Evolutionary conservation across 305 asterid genomes (phyloP), one percentile per base, ranked within the genome.

Genomic region (Solanum hybrid): DNA sequence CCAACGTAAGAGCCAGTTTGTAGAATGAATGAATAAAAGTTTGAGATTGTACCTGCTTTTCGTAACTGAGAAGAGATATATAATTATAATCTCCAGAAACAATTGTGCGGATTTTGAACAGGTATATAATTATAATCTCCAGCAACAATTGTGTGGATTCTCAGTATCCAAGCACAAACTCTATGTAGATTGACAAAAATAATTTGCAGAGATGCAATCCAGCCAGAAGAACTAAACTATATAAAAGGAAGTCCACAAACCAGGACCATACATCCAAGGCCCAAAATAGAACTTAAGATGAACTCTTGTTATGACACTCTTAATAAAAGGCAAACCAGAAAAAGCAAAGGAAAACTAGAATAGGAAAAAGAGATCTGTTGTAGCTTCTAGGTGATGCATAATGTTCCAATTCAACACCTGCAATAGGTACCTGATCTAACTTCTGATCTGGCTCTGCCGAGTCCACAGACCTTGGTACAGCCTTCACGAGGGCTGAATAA

Each of bases 401-500:
- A 84, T 31, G 75, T 51, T 84, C 87, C 26, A 82, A 29, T 84
- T 51, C 87, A 31, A 42, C 71, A 17, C 71, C 72, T 81, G 42
- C 75, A 84, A 72, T 73, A 32, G 88, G 82, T 93, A 97, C 99
- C 98, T 97, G 98, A 91, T 97, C 99, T 88, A 97, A 91, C 92
- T 95, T 95, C 92, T 94, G 99, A 91, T 97, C 99, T 42, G 97
- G 94, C 76, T 95, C 98, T 82, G 98, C 95, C 66, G 97, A 93
- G 93, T 97, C 99, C 79, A 95, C 98, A 40, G 99, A 96, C 92
- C 94, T 97, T 27, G 99, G 99, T 78, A 94, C 93, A 88, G 99
- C 98, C 92, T 96, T 97, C 89, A 97, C 99, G 29, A 97, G 98
- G 56, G 98, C 96, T 38, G 99, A 97, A 90, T 95, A 96, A 92